phyloP scores from a whole-genome alignment of 306 rosid genomes.

The Ammopiptanthus mongolicus region DNA sequence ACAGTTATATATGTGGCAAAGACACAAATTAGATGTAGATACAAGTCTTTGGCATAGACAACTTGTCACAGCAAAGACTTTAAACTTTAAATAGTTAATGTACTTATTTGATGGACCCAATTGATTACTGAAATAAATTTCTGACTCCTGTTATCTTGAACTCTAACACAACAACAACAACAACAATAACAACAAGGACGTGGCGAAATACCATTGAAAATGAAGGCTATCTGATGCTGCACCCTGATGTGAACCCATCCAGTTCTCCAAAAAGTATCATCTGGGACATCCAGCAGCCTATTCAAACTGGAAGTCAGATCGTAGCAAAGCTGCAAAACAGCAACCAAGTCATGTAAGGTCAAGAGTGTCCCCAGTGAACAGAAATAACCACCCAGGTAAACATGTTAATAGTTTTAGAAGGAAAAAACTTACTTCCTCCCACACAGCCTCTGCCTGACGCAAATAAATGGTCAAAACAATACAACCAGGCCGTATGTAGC shows the following conservation, averaged over 20 bases:
- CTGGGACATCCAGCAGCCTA: conserved; percentile 65
- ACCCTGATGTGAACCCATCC: conserved; percentile 87
- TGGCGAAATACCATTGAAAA: conserved; percentile 53
- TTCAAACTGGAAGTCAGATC: conserved; percentile 70
- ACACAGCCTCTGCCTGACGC: conserved; percentile 59
- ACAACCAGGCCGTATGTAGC: conserved; percentile 95
- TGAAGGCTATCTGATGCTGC: conserved; percentile 72
- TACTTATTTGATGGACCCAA: conserved; percentile 11
- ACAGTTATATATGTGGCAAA: background rate
- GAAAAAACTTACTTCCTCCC: conserved; percentile 69
- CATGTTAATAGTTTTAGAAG: conserved; percentile 3
- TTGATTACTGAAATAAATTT: background rate
- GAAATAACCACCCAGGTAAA: conserved; percentile 3
- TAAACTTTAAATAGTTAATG: background rate
- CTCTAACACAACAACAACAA: background rate
- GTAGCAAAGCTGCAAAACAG: conserved; percentile 61
- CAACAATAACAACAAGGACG: background rate
- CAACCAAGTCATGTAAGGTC: conserved; percentile 15
- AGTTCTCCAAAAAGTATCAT: conserved; percentile 69
- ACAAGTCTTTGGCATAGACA: background rate
- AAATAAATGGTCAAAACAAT: conserved; percentile 73
- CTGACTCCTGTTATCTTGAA: background rate
- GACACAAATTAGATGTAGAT: background rate
- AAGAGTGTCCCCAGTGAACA: background rate
- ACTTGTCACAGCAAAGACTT: background rate